phyloP scores from a whole-genome alignment of 2,329 filamentous ascomycete species.

The Calonectria hawksworthii region DNA sequence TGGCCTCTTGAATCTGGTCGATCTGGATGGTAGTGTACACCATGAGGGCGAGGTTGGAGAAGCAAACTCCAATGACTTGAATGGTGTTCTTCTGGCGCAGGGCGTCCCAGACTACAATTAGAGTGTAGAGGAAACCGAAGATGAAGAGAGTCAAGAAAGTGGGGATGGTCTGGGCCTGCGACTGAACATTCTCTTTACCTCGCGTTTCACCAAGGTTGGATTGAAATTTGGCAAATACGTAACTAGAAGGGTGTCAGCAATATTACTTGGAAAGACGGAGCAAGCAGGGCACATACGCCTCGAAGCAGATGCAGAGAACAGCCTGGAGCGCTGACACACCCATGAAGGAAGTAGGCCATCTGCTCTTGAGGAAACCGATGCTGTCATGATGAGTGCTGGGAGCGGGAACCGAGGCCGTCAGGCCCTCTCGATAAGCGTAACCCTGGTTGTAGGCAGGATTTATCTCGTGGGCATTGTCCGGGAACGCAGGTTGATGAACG shows the following conservation, averaged over 20 bases:
- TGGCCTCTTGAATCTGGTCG: constrained; percentile 86
- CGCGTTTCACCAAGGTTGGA: constrained; percentile 63
- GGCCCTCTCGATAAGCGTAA: constrained; percentile 55
- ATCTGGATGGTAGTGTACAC: constrained; percentile 95
- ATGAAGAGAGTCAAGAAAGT: constrained; percentile 97
- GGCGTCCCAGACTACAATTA: constrained; percentile 93
- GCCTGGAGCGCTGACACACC: constrained; percentile 81
- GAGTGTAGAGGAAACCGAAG: constrained; percentile 94
- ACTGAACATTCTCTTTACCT: constrained; percentile 56
- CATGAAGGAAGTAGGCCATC: constrained; percentile 92
- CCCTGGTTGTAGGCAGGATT: constrained; percentile 51
- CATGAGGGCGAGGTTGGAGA: constrained; percentile 92
- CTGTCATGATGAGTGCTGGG: constrained; percentile 49
- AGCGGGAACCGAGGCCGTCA: constrained; percentile 50
- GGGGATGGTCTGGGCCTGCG: constrained; percentile 81
- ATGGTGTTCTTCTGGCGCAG: constrained; percentile 97
- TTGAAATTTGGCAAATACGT: constrained; percentile 92
- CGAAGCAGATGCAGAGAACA: constrained; percentile 83
- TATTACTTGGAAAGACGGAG: neutral
- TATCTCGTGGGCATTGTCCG: constrained; percentile 47
- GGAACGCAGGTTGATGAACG: constrained; percentile 47
- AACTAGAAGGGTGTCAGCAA: constrained; percentile 65
- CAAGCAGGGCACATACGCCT: constrained; percentile 75
- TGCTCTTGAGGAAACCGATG: constrained; percentile 83
- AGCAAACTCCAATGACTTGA: constrained; percentile 94